Base-by-base conservation (phyloP, 2,329 filamentous ascomycete genomes). In the Sclerotinia sclerotiorum region DNA sequence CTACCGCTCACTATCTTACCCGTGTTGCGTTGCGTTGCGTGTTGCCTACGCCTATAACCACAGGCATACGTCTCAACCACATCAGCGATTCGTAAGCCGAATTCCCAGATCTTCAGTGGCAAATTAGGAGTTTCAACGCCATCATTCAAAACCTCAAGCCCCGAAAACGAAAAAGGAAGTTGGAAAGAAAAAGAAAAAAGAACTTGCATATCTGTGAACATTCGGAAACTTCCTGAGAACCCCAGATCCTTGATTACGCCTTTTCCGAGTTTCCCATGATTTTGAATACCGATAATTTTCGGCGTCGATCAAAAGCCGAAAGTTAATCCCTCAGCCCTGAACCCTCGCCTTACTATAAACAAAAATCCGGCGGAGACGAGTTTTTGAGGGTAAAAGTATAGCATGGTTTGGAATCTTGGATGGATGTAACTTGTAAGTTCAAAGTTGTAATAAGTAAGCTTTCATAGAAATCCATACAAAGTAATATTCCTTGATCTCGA, bases 101-200 rank as follows among this genome's bases (percentile, higher is more conserved):
- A 49, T 39, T 10, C 11, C 21, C 58, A 8, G 24, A 62, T 51
- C 29, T 51, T 11, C 15, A 39, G 29, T 51, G 60, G 60, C 60
- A 62, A 62, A 51, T 62, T 39, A 62, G 46, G 27, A 6, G 58
- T 51, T 51, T 62, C 46, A 62, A 51, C 21, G 15, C 21, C 58
- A 62, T 35, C 35, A 8, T 42, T 21, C 48, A 51, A 62, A 62
- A 62, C 29, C 19, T 39, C 46, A 51, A 62, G 24, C 21, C 19
- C 29, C 27, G 44, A 49, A 49, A 62, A 62, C 27, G 44, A 39
- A 39, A 49, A 62, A 7, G 35, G 15, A 27, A 58, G 32, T 35
- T 35, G n/a, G n/a, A 8, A 42, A 7, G 7, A 35, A 35, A 35
- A 6, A 35, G 29, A n/a, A 29, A 35, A 35, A 27, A 27, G 29